phyloP scores from a whole-genome alignment of 208 protist genomes.

The Wallacemonas collosoma region DNA sequence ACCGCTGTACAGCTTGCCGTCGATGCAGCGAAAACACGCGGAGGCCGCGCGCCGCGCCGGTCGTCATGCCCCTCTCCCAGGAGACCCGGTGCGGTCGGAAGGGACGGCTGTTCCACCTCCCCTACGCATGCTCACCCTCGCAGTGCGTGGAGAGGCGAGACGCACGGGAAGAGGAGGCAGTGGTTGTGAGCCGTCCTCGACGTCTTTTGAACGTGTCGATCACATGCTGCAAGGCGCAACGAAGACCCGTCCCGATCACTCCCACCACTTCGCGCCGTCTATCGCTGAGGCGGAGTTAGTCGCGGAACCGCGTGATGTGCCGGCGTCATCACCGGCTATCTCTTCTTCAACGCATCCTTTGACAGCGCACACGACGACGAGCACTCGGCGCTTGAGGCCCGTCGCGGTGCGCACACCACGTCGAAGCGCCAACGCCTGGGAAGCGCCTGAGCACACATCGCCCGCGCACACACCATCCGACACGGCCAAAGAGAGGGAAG shows the following conservation, averaged over 20 bases:
- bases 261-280: no score
- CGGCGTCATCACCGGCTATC: no score
- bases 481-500: neutral
- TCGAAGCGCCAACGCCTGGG: neutral
- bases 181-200: no score
- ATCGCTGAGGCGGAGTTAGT: constrained; percentile 26
- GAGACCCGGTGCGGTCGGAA: constrained; percentile 58
- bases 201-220: no score
- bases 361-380: neutral
- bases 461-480: neutral
- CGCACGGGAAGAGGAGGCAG: no score
- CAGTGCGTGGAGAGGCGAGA: neutral
- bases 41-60: constrained; percentile 50
- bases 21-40: constrained; percentile 74
- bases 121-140: constrained; percentile 56
- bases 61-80: constrained; percentile 67
- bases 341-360: no score
- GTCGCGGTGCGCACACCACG: neutral
- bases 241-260: no score
- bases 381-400: neutral
- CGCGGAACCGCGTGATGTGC: neutral
- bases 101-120: constrained; percentile 67
- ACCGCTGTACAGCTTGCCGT: constrained; percentile 63
- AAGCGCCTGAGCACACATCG: no score
- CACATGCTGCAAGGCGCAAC: no score